These are phyloP conservation scores for Miscanthus lutarioriparius DNA, from an alignment of 176 grass and related monocot species.

Conservation along the genomic window DNA sequence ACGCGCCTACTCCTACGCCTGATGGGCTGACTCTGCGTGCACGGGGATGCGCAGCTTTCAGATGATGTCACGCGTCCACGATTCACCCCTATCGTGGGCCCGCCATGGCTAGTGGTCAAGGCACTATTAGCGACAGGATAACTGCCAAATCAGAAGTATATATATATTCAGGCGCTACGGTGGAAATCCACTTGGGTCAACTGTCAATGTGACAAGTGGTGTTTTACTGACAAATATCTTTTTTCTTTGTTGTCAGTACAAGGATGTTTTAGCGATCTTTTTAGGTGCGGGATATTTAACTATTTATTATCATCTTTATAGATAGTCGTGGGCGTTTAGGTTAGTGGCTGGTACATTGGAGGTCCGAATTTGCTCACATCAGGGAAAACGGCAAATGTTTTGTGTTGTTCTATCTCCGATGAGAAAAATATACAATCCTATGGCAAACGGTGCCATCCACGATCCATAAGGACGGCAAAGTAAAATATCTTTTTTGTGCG, in stretches of 20 bases:
- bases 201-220: neutral
- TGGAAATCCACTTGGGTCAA: neutral
- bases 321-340: no score
- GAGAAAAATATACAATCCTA: no score
- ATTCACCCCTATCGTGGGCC: neutral
- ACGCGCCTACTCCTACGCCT: neutral
- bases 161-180: no score
- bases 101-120: neutral
- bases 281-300: no score
- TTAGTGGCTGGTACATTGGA: no score
- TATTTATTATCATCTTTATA: no score
- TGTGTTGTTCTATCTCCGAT: no score
- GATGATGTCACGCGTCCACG: neutral
- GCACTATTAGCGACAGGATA: neutral
- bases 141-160: neutral
- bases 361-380: no score
- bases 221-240: neutral
- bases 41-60: constrained; percentile 1
- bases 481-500: no score
- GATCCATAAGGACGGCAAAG: no score
- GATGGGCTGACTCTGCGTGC: neutral
- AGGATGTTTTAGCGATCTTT: neutral
- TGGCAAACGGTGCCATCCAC: no score
- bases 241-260: neutral
- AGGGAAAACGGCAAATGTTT: no score